Evolutionary conservation across 129 eudicot genomes (phyloP).

Genomic region (Flaveria bidentis): DNA sequence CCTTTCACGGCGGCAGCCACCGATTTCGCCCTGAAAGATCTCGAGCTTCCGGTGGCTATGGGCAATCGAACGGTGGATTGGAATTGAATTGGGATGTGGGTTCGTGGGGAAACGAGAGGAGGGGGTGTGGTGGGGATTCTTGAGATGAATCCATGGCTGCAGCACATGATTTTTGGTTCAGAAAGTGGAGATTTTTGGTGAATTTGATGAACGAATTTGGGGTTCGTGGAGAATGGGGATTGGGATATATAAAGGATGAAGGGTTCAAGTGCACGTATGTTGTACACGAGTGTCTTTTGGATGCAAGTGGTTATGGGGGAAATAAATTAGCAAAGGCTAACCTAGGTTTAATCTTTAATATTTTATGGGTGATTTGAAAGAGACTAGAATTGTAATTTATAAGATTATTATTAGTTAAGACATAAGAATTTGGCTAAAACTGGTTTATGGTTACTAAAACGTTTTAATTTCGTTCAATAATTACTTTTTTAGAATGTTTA

Average conservation of each 20-base stretch:
- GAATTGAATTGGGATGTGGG: slow-evolving; percentile 23
- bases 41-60: neutral
- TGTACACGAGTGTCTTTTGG: neutral
- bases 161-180: slow-evolving; percentile 27
- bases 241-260: neutral
- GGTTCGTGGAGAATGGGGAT: neutral
- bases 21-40: slow-evolving; percentile 18
- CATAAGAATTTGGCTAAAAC: neutral
- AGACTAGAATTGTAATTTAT: neutral
- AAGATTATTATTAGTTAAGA: too few relatives aligned
- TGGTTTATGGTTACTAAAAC: too few relatives aligned
- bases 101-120: slow-evolving; percentile 15
- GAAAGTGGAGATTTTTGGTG: neutral
- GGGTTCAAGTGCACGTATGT: slow-evolving; percentile 14
- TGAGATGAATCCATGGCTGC: slow-evolving; percentile 33
- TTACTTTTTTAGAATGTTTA: too few relatives aligned
- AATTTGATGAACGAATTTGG: neutral
- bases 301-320: neutral
- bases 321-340: neutral
- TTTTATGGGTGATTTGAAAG: neutral
- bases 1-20: slow-evolving; percentile 27
- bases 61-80: slow-evolving; percentile 11
- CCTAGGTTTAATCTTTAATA: neutral
- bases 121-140: slow-evolving; percentile 40
- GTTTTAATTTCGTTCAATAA: too few relatives aligned